Base-by-base conservation (phyloP, 345 rosid genomes). In the Xanthoceras sorbifolium region DNA sequence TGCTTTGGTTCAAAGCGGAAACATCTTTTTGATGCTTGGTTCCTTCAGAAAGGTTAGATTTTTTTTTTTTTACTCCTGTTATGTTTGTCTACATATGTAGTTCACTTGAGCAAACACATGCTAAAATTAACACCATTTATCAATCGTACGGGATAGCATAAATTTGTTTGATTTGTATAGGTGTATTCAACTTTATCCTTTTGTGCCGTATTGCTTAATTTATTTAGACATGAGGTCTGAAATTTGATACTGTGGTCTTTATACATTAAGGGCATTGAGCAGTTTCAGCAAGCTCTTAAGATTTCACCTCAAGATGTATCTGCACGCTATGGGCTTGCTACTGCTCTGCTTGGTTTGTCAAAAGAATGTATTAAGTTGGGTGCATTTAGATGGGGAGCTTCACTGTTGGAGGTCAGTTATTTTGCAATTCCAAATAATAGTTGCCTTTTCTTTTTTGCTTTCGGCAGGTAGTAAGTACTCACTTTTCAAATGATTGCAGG, bases 1-100 rank as follows among this genome's bases (percentile, higher is more conserved):
- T 82, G 86, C 97, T 46, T 78, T 92, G 78, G 83, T 93, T 78
- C 94, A 96, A 85, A 91, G 98, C 80, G 98, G 94, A 85, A 93
- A 92, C 84, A 86, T 93, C 87, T 91, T 86, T 86, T 79, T 91
- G 90, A 88, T 88, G 92, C 94, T 93, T 76, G 94, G 97, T 75
- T 91, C 94, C 78, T 93, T 88, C 81, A 87, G 89, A 86, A 91
- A 93, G 97, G 98, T 96, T 86, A 60, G 38, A 40, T 61, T 55
- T 71, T 73, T 71, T 17, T 74, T 9, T 15, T 67, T 26, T 7
- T 75, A n/a, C 46, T 59, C n/a, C n/a, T 28, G 32, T 42, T 29
- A 32, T 46, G 28, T 46, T 64, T 40, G 26, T 71, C 17, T 12
- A 32, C 66, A 57, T 57, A 26, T 59, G 23, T 28, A 46, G 34